phyloP scores from a whole-genome alignment of 1,284 basidiomycete genomes.

The Heterobasidion parviporum region DNA sequence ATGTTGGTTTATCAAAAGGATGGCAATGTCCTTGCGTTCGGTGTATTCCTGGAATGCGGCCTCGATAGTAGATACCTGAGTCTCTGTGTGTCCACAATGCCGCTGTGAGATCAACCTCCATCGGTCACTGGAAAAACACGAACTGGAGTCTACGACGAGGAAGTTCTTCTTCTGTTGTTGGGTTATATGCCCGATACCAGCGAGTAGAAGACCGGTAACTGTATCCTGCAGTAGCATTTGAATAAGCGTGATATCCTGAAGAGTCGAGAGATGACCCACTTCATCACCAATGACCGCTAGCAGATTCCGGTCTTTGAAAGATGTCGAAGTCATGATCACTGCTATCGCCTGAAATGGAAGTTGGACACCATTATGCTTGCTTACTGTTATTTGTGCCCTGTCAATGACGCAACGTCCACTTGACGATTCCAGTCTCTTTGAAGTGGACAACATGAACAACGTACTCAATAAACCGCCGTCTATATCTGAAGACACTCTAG shows the following conservation, averaged over 20 bases:
- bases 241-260: background rate
- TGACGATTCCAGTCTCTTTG: background rate
- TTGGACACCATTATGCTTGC: background rate
- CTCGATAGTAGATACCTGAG: conserved; percentile 83
- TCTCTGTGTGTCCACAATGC: conserved; percentile 48
- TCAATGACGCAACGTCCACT: background rate
- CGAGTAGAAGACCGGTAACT: conserved; percentile 87
- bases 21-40: conserved; percentile 88
- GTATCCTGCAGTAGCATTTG: conserved; percentile 60
- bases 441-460: conserved; percentile 12
- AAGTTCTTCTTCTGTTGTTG: conserved; percentile 94
- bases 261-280: conserved; percentile 33
- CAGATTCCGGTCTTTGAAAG: conserved; percentile 77
- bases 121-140: conserved; percentile 14
- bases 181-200: conserved; percentile 86
- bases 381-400: background rate
- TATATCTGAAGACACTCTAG: conserved; percentile 81
- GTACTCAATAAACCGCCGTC: conserved; percentile 66
- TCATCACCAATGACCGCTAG: conserved; percentile 95
- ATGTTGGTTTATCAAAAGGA: conserved; percentile 95
- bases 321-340: conserved; percentile 30
- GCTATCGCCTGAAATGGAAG: conserved; percentile 1
- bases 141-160: conserved; percentile 86
- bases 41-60: conserved; percentile 89
- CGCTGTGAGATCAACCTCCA: background rate